Conservation (phyloP, 148 eudicot genomes). For the Chenopodium formosanum region DNA sequence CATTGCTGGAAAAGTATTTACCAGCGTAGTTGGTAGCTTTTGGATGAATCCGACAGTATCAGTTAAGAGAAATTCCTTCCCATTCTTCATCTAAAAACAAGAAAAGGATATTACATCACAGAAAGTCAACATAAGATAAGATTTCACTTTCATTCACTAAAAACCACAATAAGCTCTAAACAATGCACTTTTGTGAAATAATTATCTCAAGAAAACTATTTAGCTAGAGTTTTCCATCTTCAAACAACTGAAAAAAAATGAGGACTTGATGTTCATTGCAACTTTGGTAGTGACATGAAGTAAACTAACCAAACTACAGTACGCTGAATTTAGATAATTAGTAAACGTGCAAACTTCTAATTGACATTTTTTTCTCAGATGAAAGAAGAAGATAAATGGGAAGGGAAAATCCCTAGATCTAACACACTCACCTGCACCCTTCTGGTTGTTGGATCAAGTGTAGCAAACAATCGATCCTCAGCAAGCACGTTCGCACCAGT, state of each 20-base stretch:
- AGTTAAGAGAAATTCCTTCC: conserved; percentile 82
- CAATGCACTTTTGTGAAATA: not conserved
- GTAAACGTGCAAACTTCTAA: not conserved
- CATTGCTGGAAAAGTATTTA: conserved; percentile 30
- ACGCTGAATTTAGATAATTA: no score
- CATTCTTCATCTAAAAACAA: conserved; percentile 65
- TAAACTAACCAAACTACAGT: not conserved
- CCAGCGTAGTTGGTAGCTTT: conserved; percentile 86
- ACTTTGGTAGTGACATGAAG: not conserved
- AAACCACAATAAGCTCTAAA: not conserved
- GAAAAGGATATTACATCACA: not conserved
- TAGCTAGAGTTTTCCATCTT: not conserved
- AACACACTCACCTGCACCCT: conserved; percentile 77
- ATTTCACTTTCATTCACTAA: not conserved
- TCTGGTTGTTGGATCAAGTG: conserved; percentile 98
- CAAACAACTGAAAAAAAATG: not conserved
- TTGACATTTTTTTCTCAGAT: not conserved
- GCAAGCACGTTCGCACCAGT: conserved; percentile 98
- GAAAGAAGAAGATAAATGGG: not conserved
- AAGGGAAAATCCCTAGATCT: not conserved
- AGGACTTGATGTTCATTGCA: not conserved
- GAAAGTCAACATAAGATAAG: not conserved
- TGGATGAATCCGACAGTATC: conserved; percentile 99
- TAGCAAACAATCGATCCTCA: conserved; percentile 90
- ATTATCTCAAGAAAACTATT: not conserved